Evolutionary conservation across 495 filamentous ascomycete genomes (phyloP), one percentile per base, ranked within the genome.

Genomic region (Margaritispora aquatica): DNA sequence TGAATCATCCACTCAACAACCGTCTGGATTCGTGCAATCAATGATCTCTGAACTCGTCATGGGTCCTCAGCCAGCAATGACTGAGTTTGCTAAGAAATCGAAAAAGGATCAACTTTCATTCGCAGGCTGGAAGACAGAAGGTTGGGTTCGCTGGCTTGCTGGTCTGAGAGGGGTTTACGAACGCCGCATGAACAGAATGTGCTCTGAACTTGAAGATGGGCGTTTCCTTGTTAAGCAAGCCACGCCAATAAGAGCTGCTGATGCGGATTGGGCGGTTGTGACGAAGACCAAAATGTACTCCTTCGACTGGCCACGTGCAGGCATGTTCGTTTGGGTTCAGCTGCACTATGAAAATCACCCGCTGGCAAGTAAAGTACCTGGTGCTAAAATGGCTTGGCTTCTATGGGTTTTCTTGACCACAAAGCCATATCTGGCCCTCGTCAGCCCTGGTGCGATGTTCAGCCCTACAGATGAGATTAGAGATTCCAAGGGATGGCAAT

Each of bases 281-380:
- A 80, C 84, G 46, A 88, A 87, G 65, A 81, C 79, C 0, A 74
- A 77, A 31, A 83, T 96, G 64, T 90, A 82, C 69, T 75, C 83
- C 49, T 96, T 94, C 67, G 66, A 75, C 49, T 87, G 85, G 78
- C 93, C 92, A 1, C 80, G 84, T n/a, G 93, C 85, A 17, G 93
- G 93, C 62, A 96, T 96, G 92, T 96, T 96, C 69, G 70, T 94
- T 22, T 97, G 92, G 92, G 62, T 96, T 0, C 75, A 81, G 20
- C 63, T 94, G 22, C 69, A 80, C 47, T 82, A 93, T 58, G 77
- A 85, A 13, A 73, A 72, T 0, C 92, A 97, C 63, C 90, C 92
- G 9, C 75, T 96, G 21, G 81, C 71, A 36, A 72, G 75, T 7
- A 71, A 72, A 26, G 54, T 82, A 41, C 54, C 68, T 24, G 70